Evolutionary conservation across 2,329 filamentous ascomycete genomes (phyloP).

Genomic region (Aspergillus aculeatinus): DNA sequence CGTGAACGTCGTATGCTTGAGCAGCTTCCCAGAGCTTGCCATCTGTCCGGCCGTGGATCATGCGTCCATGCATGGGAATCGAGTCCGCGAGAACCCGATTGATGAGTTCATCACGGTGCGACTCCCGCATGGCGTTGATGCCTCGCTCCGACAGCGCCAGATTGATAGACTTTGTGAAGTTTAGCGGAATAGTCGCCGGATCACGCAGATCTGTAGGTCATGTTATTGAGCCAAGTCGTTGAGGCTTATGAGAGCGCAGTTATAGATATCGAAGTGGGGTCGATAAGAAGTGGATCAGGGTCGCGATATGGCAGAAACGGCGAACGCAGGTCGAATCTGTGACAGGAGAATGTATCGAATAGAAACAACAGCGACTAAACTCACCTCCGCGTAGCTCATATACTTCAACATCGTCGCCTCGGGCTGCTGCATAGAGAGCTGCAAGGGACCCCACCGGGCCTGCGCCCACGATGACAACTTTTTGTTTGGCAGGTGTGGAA

Average conservation of each 20-base stretch:
- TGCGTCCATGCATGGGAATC: conserved; percentile 91
- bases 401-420: conserved; percentile 86
- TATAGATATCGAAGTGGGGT: neutral
- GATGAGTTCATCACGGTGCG: conserved; percentile 66
- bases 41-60: conserved; percentile 77
- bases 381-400: conserved; percentile 91
- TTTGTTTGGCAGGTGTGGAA: conserved; percentile 49
- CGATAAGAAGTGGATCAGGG: neutral
- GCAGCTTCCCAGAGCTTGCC: conserved; percentile 71
- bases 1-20: conserved; percentile 89
- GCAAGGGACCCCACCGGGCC: conserved; percentile 91
- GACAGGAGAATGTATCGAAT: neutral
- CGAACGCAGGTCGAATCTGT: neutral
- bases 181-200: conserved; percentile 76
- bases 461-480: conserved; percentile 82
- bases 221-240: neutral
- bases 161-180: conserved; percentile 99
- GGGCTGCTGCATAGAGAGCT: conserved; percentile 83
- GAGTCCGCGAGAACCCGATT: conserved; percentile 73
- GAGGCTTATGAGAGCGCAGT: conserved; percentile 4
- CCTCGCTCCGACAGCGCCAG: conserved; percentile 90
- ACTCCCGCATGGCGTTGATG: conserved; percentile 78
- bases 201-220: conserved; percentile 73
- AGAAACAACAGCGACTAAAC: conserved; percentile 30
- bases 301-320: neutral